Conservation (phyloP, 345 rosid species). For the Gossypium mustelinum region DNA sequence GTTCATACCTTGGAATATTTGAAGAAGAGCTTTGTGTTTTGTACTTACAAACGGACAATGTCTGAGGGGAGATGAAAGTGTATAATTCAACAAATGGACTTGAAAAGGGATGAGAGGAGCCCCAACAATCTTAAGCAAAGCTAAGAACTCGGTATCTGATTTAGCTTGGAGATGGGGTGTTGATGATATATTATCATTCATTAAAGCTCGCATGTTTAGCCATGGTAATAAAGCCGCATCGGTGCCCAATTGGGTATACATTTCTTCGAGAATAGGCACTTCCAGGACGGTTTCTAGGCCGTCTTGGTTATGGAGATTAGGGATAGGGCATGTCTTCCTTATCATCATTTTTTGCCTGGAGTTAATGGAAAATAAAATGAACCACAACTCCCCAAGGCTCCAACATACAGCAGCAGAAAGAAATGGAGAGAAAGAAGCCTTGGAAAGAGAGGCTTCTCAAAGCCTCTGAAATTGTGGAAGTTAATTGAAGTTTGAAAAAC, state of each 20-base stretch:
- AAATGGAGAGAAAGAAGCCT: slow-evolving; percentile 15
- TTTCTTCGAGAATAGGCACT: slow-evolving; percentile 71
- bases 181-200: slow-evolving; percentile 32
- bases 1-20: neutral
- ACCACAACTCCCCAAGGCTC: neutral
- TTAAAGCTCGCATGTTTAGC: slow-evolving; percentile 66
- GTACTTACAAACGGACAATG: slow-evolving; percentile 59
- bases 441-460: slow-evolving; percentile 14
- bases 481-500: neutral
- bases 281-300: slow-evolving; percentile 65
- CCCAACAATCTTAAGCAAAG: slow-evolving; percentile 91
- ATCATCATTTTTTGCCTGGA: slow-evolving; percentile 22
- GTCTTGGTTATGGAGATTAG: slow-evolving; percentile 52
- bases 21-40: neutral
- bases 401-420: neutral
- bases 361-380: neutral
- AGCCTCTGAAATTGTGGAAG: slow-evolving; percentile 12
- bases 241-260: slow-evolving; percentile 61
- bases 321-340: slow-evolving; percentile 59
- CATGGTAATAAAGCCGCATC: slow-evolving; percentile 54
- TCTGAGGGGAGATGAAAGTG: slow-evolving; percentile 31
- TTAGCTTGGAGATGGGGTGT: slow-evolving; percentile 56
- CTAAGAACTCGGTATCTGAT: slow-evolving; percentile 72
- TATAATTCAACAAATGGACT: slow-evolving; percentile 29
- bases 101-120: slow-evolving; percentile 86